Percentiles rank a stretch among this genome's conserved stretches.
Conservation (phyloP, 192 early-diverging fungal species). For the Coemansia sp. region DNA sequence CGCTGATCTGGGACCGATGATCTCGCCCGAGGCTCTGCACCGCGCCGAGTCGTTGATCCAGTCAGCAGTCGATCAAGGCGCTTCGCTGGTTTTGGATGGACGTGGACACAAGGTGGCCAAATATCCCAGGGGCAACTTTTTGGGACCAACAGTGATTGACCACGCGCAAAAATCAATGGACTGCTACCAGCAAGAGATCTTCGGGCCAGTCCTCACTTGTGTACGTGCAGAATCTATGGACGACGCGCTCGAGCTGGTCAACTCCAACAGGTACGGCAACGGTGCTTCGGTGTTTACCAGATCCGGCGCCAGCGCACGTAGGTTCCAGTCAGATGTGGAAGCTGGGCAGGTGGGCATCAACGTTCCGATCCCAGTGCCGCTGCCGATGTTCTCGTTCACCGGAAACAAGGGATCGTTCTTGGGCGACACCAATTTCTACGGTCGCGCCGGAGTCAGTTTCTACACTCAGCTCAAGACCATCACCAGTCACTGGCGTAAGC, state of each 20-base stretch:
- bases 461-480: conserved; percentile 95
- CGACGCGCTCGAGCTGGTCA: conserved; percentile 88
- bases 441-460: conserved; percentile 75
- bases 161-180: conserved; percentile 77
- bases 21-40: conserved; percentile 73
- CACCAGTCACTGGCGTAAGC: conserved; percentile 89
- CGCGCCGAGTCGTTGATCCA: conserved; percentile 79
- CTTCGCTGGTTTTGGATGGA: conserved; percentile 83
- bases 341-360: conserved; percentile 90
- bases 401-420: conserved; percentile 86
- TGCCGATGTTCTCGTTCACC: conserved; percentile 98
- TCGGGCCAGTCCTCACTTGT: conserved; percentile 89
- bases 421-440: conserved; percentile 96
- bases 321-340: conserved; percentile 86
- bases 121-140: conserved; percentile 92
- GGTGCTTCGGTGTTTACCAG: conserved; percentile 88
- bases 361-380: conserved; percentile 93
- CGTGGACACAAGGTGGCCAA: conserved; percentile 70
- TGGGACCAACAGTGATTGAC: conserved; percentile 89
- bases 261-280: conserved; percentile 88
- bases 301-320: conserved; percentile 82
- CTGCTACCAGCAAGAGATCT: conserved; percentile 94
- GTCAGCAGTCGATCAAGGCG: conserved; percentile 85
- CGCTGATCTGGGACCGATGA: conserved; percentile 91
- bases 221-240: conserved; percentile 83